phyloP scores from a whole-genome alignment of 768 basidiomycete species.

The Rhodotorula babjevae region DNA sequence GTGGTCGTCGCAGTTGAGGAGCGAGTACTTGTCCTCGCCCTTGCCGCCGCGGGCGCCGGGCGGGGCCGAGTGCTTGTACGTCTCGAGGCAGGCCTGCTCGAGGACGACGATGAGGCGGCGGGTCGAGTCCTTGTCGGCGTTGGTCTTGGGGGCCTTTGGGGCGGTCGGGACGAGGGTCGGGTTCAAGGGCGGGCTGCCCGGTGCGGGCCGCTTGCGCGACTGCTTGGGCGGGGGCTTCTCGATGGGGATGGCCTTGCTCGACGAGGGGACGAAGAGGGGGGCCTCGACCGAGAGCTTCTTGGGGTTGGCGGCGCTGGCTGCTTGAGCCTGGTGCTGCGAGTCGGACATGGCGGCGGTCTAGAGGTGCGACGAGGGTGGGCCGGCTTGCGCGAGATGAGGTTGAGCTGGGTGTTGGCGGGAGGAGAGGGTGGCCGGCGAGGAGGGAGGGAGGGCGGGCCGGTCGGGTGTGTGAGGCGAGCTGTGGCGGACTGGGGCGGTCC shows the following conservation, averaged over 20 bases:
- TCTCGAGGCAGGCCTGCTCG: slow-evolving; percentile 91
- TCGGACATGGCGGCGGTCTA: background rate
- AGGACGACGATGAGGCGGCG: slow-evolving; percentile 81
- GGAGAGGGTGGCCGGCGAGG: too few species aligned
- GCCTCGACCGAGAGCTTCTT: slow-evolving; percentile 25
- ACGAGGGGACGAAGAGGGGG: slow-evolving; percentile 31
- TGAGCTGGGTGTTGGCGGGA: too few species aligned
- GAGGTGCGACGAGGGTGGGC: too few species aligned
- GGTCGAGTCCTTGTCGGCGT: slow-evolving; percentile 50
- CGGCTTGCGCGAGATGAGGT: background rate
- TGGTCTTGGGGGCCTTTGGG: slow-evolving; percentile 44
- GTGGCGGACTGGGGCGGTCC: too few species aligned
- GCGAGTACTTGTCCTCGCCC: slow-evolving; percentile 85
- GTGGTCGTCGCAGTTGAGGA: slow-evolving; percentile 94
- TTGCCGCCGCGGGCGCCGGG: slow-evolving; percentile 54
- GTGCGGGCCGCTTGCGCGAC: slow-evolving; percentile 40
- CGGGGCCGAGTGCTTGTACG: slow-evolving; percentile 72
- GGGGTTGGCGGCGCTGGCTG: background rate
- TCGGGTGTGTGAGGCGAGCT: background rate
- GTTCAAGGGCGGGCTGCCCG: slow-evolving; percentile 37
- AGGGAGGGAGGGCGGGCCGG: background rate
- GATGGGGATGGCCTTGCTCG: slow-evolving; percentile 16
- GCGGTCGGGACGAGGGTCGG: slow-evolving; percentile 40
- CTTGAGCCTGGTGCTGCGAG: background rate
- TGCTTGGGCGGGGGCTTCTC: slow-evolving; percentile 6